Conservation (phyloP, 768 basidiomycete species). For the Amanita thiersii region DNA sequence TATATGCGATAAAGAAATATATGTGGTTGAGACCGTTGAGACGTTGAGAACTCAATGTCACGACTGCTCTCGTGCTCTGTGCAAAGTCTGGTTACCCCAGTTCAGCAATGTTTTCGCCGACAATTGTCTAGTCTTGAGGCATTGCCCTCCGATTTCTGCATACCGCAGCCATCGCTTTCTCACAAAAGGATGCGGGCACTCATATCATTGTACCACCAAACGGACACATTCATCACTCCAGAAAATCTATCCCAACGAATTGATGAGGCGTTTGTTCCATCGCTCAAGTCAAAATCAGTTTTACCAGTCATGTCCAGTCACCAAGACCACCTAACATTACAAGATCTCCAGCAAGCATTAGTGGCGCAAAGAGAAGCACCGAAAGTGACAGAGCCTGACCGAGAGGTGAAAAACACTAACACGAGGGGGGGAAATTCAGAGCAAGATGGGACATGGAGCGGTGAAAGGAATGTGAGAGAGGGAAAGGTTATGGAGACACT, state of each 20-base stretch:
- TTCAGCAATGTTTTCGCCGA: slow-evolving; percentile 1
- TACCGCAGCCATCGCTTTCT: no score
- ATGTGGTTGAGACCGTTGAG: no score
- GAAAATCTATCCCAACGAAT: slow-evolving; percentile 61
- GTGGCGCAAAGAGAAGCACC: slow-evolving; percentile 21
- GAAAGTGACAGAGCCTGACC: slow-evolving; percentile 30
- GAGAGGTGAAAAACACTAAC: neutral
- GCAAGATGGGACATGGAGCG: slow-evolving; percentile 19
- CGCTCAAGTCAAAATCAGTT: neutral
- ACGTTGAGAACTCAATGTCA: no score
- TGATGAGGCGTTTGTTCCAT: slow-evolving; percentile 49
- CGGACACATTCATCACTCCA: slow-evolving; percentile 59
- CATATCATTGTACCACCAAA: slow-evolving; percentile 71
- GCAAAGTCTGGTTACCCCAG: no score
- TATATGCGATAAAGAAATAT: neutral
- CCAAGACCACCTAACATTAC: slow-evolving; percentile 10
- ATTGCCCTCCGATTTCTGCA: no score
- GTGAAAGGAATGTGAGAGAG: slow-evolving; percentile 23
- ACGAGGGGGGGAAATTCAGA: neutral
- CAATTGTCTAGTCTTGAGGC: no score
- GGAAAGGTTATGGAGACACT: slow-evolving; percentile 40
- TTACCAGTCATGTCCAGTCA: neutral
- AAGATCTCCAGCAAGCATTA: slow-evolving; percentile 14
- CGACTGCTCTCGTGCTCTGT: no score
- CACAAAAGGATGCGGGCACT: slow-evolving; percentile 68